Conservation (phyloP, 2,329 filamentous ascomycete genomes). For the Shiraia bambusicola region DNA sequence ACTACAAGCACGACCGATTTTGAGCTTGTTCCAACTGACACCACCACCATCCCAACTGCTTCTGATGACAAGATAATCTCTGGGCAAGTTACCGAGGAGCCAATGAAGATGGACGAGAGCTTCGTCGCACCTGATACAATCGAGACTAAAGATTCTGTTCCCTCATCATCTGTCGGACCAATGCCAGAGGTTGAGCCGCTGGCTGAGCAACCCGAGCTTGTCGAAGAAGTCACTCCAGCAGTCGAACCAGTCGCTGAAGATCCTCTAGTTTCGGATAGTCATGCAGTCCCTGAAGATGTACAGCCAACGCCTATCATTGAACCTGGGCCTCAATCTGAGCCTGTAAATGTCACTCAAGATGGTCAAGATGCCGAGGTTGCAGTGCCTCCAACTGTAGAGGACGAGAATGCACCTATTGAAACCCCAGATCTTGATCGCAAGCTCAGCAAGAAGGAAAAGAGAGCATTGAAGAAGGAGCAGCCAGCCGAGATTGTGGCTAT, state of each 20-base stretch:
- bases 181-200: not conserved
- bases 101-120: conserved; percentile 3
- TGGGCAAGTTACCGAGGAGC: not conserved
- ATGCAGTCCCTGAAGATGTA: not conserved
- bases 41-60: conserved; percentile 7
- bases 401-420: conserved; percentile 6
- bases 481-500: not conserved
- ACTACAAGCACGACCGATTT: conserved; percentile 4
- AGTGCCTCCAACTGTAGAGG: not conserved
- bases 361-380: not conserved
- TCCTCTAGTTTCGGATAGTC: conserved; percentile 2
- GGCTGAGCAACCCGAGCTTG: conserved; percentile 4
- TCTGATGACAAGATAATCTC: conserved; percentile 5
- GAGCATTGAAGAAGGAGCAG: conserved; percentile 23
- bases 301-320: conserved; percentile 4
- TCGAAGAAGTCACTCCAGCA: conserved; percentile 1
- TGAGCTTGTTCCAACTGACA: not conserved
- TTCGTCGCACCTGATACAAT: not conserved
- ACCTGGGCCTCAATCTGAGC: conserved; percentile 1
- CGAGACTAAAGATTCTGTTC: not conserved
- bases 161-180: not conserved
- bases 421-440: conserved; percentile 26
- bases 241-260: conserved; percentile 6
- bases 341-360: not conserved
- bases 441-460: conserved; percentile 41